Conservation (phyloP, 1,284 basidiomycete species). For the Ustilago shanxiensis region DNA sequence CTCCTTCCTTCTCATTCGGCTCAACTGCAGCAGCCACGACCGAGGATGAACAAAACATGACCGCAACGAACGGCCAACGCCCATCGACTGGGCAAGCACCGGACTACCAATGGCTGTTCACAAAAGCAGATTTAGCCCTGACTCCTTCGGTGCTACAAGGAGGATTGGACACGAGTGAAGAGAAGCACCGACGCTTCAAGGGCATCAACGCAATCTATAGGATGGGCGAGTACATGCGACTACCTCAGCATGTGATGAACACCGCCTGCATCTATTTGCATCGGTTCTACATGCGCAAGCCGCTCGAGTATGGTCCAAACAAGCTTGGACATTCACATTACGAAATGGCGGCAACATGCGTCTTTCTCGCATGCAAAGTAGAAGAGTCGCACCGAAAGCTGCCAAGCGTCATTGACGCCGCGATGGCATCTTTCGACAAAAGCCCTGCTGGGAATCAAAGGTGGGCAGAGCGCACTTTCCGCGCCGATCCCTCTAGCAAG, state of each 20-base stretch:
- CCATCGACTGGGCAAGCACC: slow-evolving; percentile 17
- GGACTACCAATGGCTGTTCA: slow-evolving; percentile 59
- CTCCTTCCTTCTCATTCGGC: background rate
- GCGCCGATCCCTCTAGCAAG: slow-evolving; percentile 46
- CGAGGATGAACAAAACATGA: slow-evolving; percentile 40
- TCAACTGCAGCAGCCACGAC: background rate
- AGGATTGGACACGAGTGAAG: slow-evolving; percentile 42
- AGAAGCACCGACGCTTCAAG: slow-evolving; percentile 59
- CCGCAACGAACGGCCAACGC: slow-evolving; percentile 23
- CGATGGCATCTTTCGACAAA: slow-evolving; percentile 77
- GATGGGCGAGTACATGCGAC: slow-evolving; percentile 63
- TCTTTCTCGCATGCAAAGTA: slow-evolving; percentile 91
- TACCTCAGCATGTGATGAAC: slow-evolving; percentile 62
- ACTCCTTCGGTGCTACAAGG: slow-evolving; percentile 53
- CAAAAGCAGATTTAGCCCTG: slow-evolving; percentile 40
- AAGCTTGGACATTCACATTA: slow-evolving; percentile 72
- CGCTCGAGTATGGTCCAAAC: slow-evolving; percentile 75
- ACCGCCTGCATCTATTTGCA: slow-evolving; percentile 88
- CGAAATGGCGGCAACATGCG: slow-evolving; percentile 86
- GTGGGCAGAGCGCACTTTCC: slow-evolving; percentile 58
- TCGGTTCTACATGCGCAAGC: slow-evolving; percentile 91
- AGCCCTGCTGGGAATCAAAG: slow-evolving; percentile 72
- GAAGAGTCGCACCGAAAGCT: slow-evolving; percentile 88
- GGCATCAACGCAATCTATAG: slow-evolving; percentile 61
- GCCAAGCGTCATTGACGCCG: slow-evolving; percentile 83